A percentile compares a stretch with the other conserved stretches of the same genome.
These are phyloP conservation scores for Arabidopsis thaliana DNA, from an alignment of 345 rosid species.

Conservation along the genomic window DNA sequence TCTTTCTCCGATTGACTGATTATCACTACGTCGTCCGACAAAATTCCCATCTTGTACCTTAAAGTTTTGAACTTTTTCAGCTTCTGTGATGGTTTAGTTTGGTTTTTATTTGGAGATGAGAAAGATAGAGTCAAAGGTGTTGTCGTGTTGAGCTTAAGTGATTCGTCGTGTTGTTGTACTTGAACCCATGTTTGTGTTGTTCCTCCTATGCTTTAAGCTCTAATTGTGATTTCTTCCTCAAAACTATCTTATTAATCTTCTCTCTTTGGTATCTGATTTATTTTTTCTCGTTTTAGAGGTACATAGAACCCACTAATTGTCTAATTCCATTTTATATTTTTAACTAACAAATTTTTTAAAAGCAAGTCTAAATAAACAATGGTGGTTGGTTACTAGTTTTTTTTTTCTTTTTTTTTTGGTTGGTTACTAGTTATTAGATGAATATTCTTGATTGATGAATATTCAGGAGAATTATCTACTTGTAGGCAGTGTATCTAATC, in stretches of 20 bases:
- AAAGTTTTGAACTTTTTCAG: constrained; percentile 9
- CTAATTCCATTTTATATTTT: constrained; percentile 3
- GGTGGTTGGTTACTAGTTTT: constrained; percentile 11
- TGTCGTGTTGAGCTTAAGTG: background rate
- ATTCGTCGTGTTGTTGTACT: constrained; percentile 22
- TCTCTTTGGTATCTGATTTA: constrained; percentile 1
- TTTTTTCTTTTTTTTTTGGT: too few relatives aligned
- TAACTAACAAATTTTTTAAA: background rate
- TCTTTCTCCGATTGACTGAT: constrained; percentile 73
- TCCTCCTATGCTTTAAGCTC: background rate
- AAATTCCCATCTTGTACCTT: constrained; percentile 64
- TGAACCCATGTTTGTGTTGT: constrained; percentile 32
- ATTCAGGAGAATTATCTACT: background rate
- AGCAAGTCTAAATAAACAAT: background rate
- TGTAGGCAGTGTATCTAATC: background rate
- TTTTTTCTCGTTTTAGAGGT: constrained; percentile 1
- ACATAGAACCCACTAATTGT: background rate
- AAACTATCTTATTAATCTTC: background rate
- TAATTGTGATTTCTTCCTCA: background rate
- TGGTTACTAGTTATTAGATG: background rate
- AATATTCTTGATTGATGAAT: background rate
- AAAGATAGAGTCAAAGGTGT: constrained; percentile 31
- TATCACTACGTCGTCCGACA: constrained; percentile 83
- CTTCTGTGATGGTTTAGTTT: constrained; percentile 2
- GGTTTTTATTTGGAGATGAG: constrained; percentile 7